Percentiles rank a stretch among this genome's conserved stretches.
These are phyloP conservation scores for Diddensiella transvaalensis DNA, from an alignment of 805 yeast genomes.

Conservation along the genomic window DNA sequence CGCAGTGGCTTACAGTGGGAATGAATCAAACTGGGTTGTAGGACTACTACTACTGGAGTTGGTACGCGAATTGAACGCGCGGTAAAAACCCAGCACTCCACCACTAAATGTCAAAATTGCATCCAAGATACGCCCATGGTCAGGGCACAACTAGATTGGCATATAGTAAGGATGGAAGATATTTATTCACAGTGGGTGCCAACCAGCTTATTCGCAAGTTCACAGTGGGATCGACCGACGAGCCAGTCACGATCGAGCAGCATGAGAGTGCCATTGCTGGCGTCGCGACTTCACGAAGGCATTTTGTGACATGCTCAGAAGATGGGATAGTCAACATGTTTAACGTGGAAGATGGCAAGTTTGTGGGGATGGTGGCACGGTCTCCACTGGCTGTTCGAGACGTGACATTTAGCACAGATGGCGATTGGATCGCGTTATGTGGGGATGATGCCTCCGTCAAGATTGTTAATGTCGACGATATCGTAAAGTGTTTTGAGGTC, in stretches of 20 bases:
- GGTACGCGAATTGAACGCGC: too few relatives aligned
- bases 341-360: constrained; percentile 29
- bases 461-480: constrained; percentile 32
- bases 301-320: constrained; percentile 42
- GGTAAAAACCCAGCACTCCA: too few relatives aligned
- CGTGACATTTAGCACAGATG: constrained; percentile 34
- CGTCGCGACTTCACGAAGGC: constrained; percentile 25
- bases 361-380: constrained; percentile 25
- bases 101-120: constrained; percentile 9
- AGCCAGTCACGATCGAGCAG: constrained; percentile 33
- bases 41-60: too few relatives aligned
- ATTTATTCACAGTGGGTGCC: constrained; percentile 35
- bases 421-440: constrained; percentile 34
- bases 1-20: too few relatives aligned
- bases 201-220: constrained; percentile 35
- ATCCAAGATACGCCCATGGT: constrained; percentile 33
- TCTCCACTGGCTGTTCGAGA: constrained; percentile 34
- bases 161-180: constrained; percentile 33
- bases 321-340: constrained; percentile 39
- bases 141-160: constrained; percentile 33
- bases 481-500: constrained; percentile 39
- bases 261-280: constrained; percentile 24
- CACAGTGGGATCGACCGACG: constrained; percentile 28
- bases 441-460: constrained; percentile 34
- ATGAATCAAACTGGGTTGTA: too few relatives aligned